Evolutionary conservation across 2,329 filamentous ascomycete genomes (phyloP).

Genomic region (Allantophomopsis lycopodina): DNA sequence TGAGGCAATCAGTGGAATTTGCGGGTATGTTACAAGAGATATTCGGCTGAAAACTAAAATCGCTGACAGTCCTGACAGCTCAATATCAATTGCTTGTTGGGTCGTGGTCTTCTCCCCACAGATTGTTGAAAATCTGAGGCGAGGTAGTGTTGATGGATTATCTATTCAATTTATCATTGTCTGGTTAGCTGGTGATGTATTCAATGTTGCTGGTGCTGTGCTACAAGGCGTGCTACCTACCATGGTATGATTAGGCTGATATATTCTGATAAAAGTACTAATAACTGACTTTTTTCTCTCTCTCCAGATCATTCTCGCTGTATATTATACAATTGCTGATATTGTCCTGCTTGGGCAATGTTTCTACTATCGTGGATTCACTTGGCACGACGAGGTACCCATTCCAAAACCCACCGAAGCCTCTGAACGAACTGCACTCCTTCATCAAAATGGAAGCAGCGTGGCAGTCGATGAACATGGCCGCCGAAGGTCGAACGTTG

Average conservation of each 20-base stretch:
- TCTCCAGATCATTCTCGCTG: constrained; percentile 76
- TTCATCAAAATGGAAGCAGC: constrained; percentile 21
- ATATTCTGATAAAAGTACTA: constrained; percentile 2
- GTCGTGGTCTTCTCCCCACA: constrained; percentile 96
- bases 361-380: constrained; percentile 91
- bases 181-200: constrained; percentile 89
- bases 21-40: constrained; percentile 41
- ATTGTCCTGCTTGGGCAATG: constrained; percentile 79
- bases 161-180: constrained; percentile 85
- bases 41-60: not conserved
- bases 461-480: constrained; percentile 18
- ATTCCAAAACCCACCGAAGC: constrained; percentile 20
- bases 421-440: constrained; percentile 33
- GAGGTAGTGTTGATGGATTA: constrained; percentile 73
- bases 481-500: constrained; percentile 41
- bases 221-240: constrained; percentile 86
- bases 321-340: constrained; percentile 89
- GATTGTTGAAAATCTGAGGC: constrained; percentile 87
- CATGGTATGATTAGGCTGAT: constrained; percentile 43
- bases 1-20: constrained; percentile 84
- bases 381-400: constrained; percentile 39
- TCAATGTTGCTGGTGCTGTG: constrained; percentile 89
- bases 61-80: constrained; percentile 33
- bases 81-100: constrained; percentile 95
- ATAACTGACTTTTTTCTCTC: constrained; percentile 5